A percentile compares a stretch with the other conserved stretches of the same genome.
Evolutionary conservation across 768 basidiomycete genomes (phyloP).

Genomic region (Amanita phalloides): DNA sequence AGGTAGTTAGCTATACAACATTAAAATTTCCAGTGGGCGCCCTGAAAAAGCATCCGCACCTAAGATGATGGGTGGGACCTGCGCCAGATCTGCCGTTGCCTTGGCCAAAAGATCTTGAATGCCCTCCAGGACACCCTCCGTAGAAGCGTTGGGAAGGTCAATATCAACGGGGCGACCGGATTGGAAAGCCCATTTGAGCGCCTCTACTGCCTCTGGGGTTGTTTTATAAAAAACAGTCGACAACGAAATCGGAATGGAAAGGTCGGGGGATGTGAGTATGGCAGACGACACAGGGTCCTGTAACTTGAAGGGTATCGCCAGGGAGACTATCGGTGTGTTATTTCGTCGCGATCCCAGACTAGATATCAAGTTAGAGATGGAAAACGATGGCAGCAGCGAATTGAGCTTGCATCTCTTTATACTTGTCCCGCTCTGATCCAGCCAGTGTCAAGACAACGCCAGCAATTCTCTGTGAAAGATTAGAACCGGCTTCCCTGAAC

Average conservation of each 20-base stretch:
- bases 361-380: background rate
- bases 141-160: conserved; percentile 47
- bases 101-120: conserved; percentile 67
- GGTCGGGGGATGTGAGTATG: conserved; percentile 25
- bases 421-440: conserved; percentile 29
- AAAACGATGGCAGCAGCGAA: background rate
- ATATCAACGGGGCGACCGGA: conserved; percentile 60
- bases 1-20: conserved; percentile 53
- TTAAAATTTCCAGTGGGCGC: background rate
- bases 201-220: conserved; percentile 38
- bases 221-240: conserved; percentile 43
- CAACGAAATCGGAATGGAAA: conserved; percentile 38
- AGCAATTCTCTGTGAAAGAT: conserved; percentile 31
- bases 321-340: conserved; percentile 35
- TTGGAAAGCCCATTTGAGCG: conserved; percentile 56
- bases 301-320: conserved; percentile 52
- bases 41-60: conserved; percentile 33
- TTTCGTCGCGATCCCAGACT: conserved; percentile 1
- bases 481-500: conserved; percentile 38
- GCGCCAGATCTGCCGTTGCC: conserved; percentile 34
- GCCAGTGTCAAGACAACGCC: conserved; percentile 51
- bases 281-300: conserved; percentile 31
- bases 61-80: conserved; percentile 50
- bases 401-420: conserved; percentile 35
- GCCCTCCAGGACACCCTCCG: conserved; percentile 44